phyloP scores from a whole-genome alignment of 2,329 filamentous ascomycete genomes.

The Sporothrix sp. region DNA sequence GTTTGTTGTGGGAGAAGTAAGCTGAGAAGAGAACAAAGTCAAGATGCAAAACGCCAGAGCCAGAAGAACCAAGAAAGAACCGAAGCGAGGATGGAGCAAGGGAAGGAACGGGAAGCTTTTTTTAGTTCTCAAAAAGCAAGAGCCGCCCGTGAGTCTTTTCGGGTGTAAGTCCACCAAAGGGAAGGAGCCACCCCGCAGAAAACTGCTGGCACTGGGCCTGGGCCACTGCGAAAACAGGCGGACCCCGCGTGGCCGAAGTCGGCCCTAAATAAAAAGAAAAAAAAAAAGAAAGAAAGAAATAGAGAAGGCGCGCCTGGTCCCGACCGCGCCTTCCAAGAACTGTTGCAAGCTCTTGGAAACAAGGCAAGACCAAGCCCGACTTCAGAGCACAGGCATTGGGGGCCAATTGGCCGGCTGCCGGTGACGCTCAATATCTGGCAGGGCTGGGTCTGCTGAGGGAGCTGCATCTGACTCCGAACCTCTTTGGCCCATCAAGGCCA shows the following conservation, averaged over 20 bases:
- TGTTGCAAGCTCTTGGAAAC: too few species aligned
- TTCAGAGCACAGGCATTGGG: too few species aligned
- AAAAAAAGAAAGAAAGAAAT: not conserved
- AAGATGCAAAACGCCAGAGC: not conserved
- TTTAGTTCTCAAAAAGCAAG: not conserved
- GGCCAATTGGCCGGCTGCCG: not conserved
- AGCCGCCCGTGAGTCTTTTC: not conserved
- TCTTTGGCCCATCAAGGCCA: not conserved
- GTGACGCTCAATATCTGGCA: not conserved
- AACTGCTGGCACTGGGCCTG: not conserved
- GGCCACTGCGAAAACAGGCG: not conserved
- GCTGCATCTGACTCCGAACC: not conserved
- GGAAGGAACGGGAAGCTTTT: not conserved
- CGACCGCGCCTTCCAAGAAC: too few species aligned
- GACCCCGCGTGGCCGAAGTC: constrained; percentile 17
- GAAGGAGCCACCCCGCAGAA: constrained; percentile 2
- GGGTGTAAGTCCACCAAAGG: not conserved
- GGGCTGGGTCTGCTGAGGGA: not conserved
- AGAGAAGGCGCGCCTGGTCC: too few species aligned
- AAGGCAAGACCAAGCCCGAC: too few species aligned
- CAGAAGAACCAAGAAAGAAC: not conserved
- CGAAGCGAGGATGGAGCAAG: not conserved
- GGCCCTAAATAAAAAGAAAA: not conserved
- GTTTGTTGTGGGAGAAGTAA: not conserved
- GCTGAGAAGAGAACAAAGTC: not conserved